Evolutionary conservation across 345 rosid species (phyloP), one percentile per base, ranked within the genome.

Genomic region (Aethionema arabicum): DNA sequence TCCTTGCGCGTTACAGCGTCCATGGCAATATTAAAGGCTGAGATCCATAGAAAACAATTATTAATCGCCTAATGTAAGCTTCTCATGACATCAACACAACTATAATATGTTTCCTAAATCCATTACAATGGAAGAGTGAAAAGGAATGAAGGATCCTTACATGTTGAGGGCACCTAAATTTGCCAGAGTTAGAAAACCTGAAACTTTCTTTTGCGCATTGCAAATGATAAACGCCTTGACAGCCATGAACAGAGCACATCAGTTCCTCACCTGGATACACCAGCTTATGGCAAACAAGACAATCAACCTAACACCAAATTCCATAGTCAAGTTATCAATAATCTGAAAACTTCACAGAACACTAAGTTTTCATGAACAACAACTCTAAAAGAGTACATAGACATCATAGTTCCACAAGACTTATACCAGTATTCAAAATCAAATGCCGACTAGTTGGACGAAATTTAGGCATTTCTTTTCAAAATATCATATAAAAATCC

Each of bases 91-190:
- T 21, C 27, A 21, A 21, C 27, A 21, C 57, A 62, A 12, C 50
- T 63, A 32, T 32, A 32, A 58, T 30, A 40, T 32, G 27, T 16
- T 15, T 33, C 8, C 11, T 43, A 5, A 47, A 67, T 12, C 52
- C 40, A 37, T 57, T 14, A 67, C 36, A 67, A 6, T 11, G 39
- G 37, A 45, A 13, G 51, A 45, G 53, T 58, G 38, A 45, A 11
- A 43, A 45, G 53, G 63, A 48, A n/a, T n/a, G n/a, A n/a, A n/a
- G n/a, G n/a, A n/a, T n/a, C 32, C 78, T 79, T 80, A 92, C 98
- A 84, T 92, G 97, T 32, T 87, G 98, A 35, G 96, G 91, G 61
- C 98, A 92, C 79, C 68, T 87, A 61, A 92, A 92, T 41, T 80
- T 89, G 53, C 54, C 73, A 2, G 45, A 52, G 30, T 69, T 82